Base-by-base conservation (phyloP, 1,284 basidiomycete genomes). In the Malassezia sympodialis region DNA sequence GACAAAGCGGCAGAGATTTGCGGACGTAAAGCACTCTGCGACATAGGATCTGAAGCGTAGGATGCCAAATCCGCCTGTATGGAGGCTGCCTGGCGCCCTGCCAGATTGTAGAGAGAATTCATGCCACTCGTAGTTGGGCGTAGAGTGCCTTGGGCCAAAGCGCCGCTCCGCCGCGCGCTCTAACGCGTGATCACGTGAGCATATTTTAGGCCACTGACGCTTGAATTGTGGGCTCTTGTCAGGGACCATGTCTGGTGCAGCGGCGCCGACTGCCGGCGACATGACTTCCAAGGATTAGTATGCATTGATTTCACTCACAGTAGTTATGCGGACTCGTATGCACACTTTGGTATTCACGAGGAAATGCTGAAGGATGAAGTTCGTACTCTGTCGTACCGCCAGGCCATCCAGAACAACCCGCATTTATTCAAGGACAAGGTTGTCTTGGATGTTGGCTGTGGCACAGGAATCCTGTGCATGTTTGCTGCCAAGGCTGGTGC, bases 321-420 rank as follows among this genome's bases (percentile, higher is more conserved):
- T 14, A 60, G 60, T 62, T 73, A 73, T 56, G 72, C 72, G 49
- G 70, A 74, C 60, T 74, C 70, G 35, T 73, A 74, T 52, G 71
- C 70, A 8, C 70, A 73, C 58, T 73, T 73, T 58, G 72, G 72
- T 26, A 74, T 74, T 42, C 72, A 72, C 58, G 71, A 73, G 79
- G 94, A 98, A 79, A 99, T 99, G 94, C 79, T 99, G 76, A 98
- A 99, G 79, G 94, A 99, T 78, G 79, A 81, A 51, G 90, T 99
- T 63, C 87, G 94, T 62, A 99, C 94, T 39, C 83, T 89, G 34
- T 88, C 89, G 43, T 99, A 99, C 82, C 86, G 89, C 64, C 82
- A 86, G 60, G 88, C 90, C 58, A 98, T 99, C 80, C 79, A 89
- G 76, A 87, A 93, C 79, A 98, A 98, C 78, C 80, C 83, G 32